Conservation (phyloP, 306 rosid species). For the Ochetophila trinervis region DNA sequence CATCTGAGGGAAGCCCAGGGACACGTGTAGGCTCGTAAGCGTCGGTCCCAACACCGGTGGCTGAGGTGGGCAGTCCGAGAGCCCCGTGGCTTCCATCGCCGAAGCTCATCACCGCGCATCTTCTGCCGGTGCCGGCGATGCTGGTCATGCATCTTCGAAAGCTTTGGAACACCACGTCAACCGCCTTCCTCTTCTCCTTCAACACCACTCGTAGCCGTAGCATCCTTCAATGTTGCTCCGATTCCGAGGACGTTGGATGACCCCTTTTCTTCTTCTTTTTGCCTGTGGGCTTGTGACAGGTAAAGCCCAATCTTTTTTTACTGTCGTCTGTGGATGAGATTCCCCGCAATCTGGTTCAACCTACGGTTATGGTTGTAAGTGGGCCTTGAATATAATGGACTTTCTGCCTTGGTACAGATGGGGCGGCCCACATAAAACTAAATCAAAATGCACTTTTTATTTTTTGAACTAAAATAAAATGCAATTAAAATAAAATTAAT, state of each 20-base stretch:
- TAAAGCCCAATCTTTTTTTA: too few relatives aligned
- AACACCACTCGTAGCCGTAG: slow-evolving; percentile 7
- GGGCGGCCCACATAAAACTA: too few relatives aligned
- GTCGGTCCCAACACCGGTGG: slow-evolving; percentile 48
- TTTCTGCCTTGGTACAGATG: too few relatives aligned
- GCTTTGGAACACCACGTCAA: background rate
- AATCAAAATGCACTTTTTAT: too few relatives aligned
- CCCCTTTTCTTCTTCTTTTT: too few relatives aligned
- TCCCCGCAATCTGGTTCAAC: too few relatives aligned
- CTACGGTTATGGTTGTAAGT: too few relatives aligned
- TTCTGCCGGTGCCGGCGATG: slow-evolving; percentile 26
- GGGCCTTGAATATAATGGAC: too few relatives aligned
- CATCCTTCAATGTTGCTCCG: slow-evolving; percentile 1
- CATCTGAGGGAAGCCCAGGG: slow-evolving; percentile 52
- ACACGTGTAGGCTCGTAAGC: slow-evolving; percentile 71
- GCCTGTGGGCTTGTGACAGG: too few relatives aligned
- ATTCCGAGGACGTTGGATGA: background rate
- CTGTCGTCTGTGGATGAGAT: too few relatives aligned
- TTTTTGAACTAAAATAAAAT: too few relatives aligned
- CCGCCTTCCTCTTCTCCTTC: slow-evolving; percentile 5
- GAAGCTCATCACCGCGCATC: slow-evolving; percentile 64
- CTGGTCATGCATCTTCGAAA: slow-evolving; percentile 48
- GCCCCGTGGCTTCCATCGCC: slow-evolving; percentile 91
- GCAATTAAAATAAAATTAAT: too few relatives aligned
- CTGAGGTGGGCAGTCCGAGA: slow-evolving; percentile 60